Evolutionary conservation across 1,284 basidiomycete genomes (phyloP), one percentile per base, ranked within the genome.

Genomic region (Mycena citricolor): DNA sequence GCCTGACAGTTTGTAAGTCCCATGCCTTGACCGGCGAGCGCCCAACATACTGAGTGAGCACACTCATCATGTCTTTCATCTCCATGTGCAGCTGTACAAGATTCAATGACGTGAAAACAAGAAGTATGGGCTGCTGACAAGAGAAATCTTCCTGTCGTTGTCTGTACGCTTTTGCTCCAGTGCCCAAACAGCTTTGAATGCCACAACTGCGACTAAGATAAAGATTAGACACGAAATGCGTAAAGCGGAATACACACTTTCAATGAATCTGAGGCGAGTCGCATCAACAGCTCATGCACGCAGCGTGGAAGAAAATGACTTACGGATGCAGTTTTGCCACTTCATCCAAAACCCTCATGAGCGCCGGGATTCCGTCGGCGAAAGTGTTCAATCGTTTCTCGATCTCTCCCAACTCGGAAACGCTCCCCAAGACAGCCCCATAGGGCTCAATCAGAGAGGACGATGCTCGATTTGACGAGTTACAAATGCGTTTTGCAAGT

Each of bases 121-220:
- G n/a, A n/a, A n/a, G n/a, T n/a, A n/a, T n/a, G n/a, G n/a, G n/a
- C n/a, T n/a, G n/a, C n/a, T n/a, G n/a, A n/a, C n/a, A n/a, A 6
- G 55, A 51, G 6, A 59, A 12, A 60, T 54, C 34, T 52, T 55
- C 22, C 51, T 48, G 31, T 60, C 56, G 23, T 60, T 59, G 7
- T 57, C 55, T n/a, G 50, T 42, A 25, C 57, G 44, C 32, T 54
- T 56, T 24, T 57, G 48, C 22, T 59, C 57, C 12, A 60, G 40
- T 14, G 39, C 52, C 8, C 59, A 46, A 12, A 57, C 55, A 5
- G 57, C 58, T n/a, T 60, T 58, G 54, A 60, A 60, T 7, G 57
- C 58, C 12, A 59, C 26, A 10, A 60, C 55, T 19, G 51, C 56
- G 33, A 55, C 57, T 32, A 14, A 60, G 26, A 19, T 44, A 29